Conservation (phyloP, 805 yeast genomes). For the Ogataea kodamae region DNA sequence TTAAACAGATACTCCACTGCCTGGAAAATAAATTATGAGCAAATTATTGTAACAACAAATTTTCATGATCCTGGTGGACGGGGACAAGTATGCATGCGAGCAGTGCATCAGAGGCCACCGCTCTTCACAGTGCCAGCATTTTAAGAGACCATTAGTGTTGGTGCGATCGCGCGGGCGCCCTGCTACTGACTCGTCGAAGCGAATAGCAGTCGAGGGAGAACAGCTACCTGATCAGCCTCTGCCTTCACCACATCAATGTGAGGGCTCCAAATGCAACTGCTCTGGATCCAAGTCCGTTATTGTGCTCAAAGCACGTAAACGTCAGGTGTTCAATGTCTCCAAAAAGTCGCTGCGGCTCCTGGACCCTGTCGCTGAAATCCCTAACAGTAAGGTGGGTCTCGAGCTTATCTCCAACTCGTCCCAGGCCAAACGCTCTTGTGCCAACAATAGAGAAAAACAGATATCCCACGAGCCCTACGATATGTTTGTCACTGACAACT, state of each 20-base stretch:
- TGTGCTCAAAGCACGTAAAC: slow-evolving; percentile 32
- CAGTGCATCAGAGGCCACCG: slow-evolving; percentile 93
- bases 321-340: slow-evolving; percentile 36
- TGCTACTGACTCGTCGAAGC: slow-evolving; percentile 49
- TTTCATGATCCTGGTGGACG: slow-evolving; percentile 71
- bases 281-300: slow-evolving; percentile 20
- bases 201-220: slow-evolving; percentile 59
- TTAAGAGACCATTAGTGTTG: slow-evolving; percentile 72
- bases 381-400: slow-evolving; percentile 31
- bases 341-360: slow-evolving; percentile 32
- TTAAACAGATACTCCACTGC: slow-evolving; percentile 7
- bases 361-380: slow-evolving; percentile 34
- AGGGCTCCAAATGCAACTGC: slow-evolving; percentile 8
- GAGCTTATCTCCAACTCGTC: slow-evolving; percentile 26
- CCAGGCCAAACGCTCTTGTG: slow-evolving; percentile 20
- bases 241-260: slow-evolving; percentile 5
- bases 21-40: slow-evolving; percentile 12
- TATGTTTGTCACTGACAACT: slow-evolving; percentile 31
- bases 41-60: slow-evolving; percentile 8
- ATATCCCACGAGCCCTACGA: slow-evolving; percentile 24
- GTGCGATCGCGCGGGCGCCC: slow-evolving; percentile 93
- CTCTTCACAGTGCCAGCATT: slow-evolving; percentile 81
- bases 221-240: slow-evolving; percentile 12
- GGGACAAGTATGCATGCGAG: slow-evolving; percentile 77
- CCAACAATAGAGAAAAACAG: not conserved